Evolutionary conservation across 2,329 filamentous ascomycete genomes (phyloP).

Genomic region (Trichoderma lentiforme): DNA sequence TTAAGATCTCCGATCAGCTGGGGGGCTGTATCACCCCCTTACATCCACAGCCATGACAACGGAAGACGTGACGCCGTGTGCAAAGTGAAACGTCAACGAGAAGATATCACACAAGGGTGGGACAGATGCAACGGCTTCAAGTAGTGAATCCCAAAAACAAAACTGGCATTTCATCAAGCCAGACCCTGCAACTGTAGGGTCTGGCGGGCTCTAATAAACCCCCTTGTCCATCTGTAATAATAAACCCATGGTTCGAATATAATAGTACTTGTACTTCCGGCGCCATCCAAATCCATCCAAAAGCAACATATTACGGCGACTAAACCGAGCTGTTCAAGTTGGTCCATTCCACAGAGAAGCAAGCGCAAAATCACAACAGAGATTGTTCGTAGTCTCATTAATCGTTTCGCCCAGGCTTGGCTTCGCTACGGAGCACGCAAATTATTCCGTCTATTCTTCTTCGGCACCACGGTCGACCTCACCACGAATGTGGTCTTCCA

Average conservation of each 20-base stretch:
- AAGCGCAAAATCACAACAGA: conserved; percentile 12
- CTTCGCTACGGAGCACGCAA: conserved; percentile 12
- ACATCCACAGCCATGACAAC: background rate
- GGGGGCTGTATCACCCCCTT: conserved; percentile 12
- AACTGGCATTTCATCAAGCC: conserved; percentile 1
- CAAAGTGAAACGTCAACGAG: background rate
- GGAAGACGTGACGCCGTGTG: background rate
- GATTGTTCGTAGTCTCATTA: conserved; percentile 14
- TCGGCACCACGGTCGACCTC: conserved; percentile 60
- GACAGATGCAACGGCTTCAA: background rate
- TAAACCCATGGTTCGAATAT: conserved; percentile 3
- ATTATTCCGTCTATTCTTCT: conserved; percentile 10
- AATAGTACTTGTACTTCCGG: background rate
- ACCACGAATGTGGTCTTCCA: conserved; percentile 69
- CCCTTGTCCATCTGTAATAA: background rate
- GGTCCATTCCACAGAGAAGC: conserved; percentile 3
- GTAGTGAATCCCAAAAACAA: background rate
- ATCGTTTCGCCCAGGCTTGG: conserved; percentile 6
- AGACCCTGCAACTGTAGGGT: background rate
- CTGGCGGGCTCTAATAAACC: conserved; percentile 4
- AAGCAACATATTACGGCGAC: conserved; percentile 15
- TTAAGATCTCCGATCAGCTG: conserved; percentile 14
- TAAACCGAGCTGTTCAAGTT: background rate
- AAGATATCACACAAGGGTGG: background rate
- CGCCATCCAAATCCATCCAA: conserved; percentile 12